Evolutionary conservation across 306 rosid genomes (phyloP).

Genomic region (Vigna trinervia): DNA sequence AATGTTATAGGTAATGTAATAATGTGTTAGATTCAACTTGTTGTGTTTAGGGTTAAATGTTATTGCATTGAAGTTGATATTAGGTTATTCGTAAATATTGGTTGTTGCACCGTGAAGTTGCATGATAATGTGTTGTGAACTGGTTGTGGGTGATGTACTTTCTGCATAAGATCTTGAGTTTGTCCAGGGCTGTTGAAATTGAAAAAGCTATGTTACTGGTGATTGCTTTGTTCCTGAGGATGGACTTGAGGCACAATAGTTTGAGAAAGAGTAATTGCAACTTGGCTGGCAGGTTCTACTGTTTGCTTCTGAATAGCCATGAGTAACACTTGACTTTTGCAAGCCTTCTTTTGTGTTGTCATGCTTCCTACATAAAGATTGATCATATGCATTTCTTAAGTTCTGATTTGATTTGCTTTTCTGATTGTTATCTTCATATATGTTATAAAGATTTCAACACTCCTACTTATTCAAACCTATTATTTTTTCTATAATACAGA

Average conservation of each 20-base stretch:
- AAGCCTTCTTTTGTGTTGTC: slow-evolving; percentile 47
- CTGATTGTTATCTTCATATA: no score
- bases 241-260: slow-evolving; percentile 42
- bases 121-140: no score
- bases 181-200: slow-evolving; percentile 46
- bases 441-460: no score
- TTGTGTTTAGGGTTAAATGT: no score
- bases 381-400: slow-evolving; percentile 8
- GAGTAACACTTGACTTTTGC: slow-evolving; percentile 45
- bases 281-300: slow-evolving; percentile 56
- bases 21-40: no score
- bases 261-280: slow-evolving; percentile 48
- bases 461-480: no score
- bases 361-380: slow-evolving; percentile 44
- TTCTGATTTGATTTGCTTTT: no score
- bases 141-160: not conserved
- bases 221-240: slow-evolving; percentile 41
- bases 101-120: no score
- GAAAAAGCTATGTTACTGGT: slow-evolving; percentile 43
- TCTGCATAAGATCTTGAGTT: slow-evolving; percentile 47
- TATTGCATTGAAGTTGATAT: no score
- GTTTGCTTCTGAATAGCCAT: slow-evolving; percentile 51
- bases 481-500: no score
- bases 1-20: no score
- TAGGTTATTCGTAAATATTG: no score